A percentile compares a stretch with the other conserved stretches of the same genome.
These are phyloP conservation scores for Boletellus emodensis DNA, from an alignment of 768 basidiomycete species.

Conservation along the genomic window DNA sequence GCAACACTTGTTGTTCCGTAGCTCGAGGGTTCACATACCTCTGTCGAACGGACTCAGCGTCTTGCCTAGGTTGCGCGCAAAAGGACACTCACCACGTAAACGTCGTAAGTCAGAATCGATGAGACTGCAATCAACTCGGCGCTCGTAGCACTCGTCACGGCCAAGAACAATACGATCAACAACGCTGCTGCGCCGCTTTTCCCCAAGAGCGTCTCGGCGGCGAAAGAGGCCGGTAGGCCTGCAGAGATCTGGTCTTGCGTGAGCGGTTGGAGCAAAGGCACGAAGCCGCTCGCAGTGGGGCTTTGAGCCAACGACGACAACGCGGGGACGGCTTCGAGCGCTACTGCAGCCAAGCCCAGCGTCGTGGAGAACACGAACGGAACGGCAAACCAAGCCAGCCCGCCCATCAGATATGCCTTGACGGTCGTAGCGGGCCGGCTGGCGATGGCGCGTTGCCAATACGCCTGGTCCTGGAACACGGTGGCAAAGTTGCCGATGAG, in stretches of 20 bases:
- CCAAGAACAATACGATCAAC: conserved; percentile 79
- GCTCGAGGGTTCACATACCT: conserved; percentile 80
- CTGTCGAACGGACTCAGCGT: conserved; percentile 26
- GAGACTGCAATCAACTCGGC: conserved; percentile 94
- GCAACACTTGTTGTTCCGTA: conserved; percentile 66
- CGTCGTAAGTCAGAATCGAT: conserved; percentile 76
- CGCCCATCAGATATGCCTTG: conserved; percentile 87
- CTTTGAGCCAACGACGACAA: conserved; percentile 23
- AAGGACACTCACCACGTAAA: conserved; percentile 59
- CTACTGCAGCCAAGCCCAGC: conserved; percentile 84
- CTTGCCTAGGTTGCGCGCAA: not conserved
- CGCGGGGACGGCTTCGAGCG: conserved; percentile 50
- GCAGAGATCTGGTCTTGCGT: conserved; percentile 70
- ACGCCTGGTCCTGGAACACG: conserved; percentile 68
- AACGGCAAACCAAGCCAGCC: conserved; percentile 88
- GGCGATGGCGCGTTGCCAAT: conserved; percentile 92
- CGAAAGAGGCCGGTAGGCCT: conserved; percentile 83
- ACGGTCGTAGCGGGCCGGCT: conserved; percentile 79
- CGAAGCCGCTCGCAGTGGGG: conserved; percentile 50
- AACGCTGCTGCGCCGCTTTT: conserved; percentile 75
- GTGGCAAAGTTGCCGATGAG: conserved; percentile 79
- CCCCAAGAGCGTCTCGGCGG: conserved; percentile 78
- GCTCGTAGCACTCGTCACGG: conserved; percentile 79
- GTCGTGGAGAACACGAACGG: conserved; percentile 86
- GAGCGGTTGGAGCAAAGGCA: conserved; percentile 40